These are phyloP conservation scores for Saturnispora serradocipensis DNA, from an alignment of 805 yeast genomes.

Conservation along the genomic window DNA sequence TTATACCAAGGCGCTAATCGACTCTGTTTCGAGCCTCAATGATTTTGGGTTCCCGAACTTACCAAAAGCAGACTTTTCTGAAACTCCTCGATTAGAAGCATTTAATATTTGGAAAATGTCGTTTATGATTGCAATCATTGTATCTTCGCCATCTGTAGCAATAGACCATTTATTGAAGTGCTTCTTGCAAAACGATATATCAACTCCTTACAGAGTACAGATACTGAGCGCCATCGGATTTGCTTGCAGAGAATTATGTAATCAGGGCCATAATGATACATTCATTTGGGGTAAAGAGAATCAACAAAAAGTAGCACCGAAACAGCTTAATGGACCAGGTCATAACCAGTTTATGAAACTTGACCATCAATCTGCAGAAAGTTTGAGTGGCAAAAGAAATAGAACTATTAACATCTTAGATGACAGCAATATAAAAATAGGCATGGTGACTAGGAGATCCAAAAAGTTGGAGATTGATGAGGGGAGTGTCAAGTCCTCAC, in stretches of 20 bases:
- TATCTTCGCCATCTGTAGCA: constrained; percentile 32
- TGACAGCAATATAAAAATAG: constrained; percentile 25
- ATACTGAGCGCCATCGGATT: constrained; percentile 61
- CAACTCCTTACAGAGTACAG: constrained; percentile 67
- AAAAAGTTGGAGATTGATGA: constrained; percentile 22
- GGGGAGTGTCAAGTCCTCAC: constrained; percentile 2
- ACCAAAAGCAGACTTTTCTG: constrained; percentile 15
- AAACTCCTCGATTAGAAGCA: constrained; percentile 34
- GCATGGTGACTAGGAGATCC: constrained; percentile 37
- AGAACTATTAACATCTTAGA: constrained; percentile 26
- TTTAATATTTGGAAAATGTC: constrained; percentile 63
- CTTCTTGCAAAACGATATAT: constrained; percentile 64
- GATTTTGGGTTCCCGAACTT: constrained; percentile 27
- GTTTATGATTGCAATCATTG: constrained; percentile 55
- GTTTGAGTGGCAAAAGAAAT: constrained; percentile 22
- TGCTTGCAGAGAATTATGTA: constrained; percentile 65
- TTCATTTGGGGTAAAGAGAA: constrained; percentile 32
- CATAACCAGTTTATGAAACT: constrained; percentile 34
- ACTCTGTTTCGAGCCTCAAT: constrained; percentile 41
- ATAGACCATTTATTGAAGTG: constrained; percentile 40
- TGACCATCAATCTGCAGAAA: constrained; percentile 8
- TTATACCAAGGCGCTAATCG: constrained; percentile 47
- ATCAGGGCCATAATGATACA: constrained; percentile 38
- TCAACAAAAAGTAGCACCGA: constrained; percentile 18
- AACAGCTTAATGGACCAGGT: constrained; percentile 36